A percentile compares a stretch with the other conserved stretches of the same genome.
These are phyloP conservation scores for Boletus pseudo-olivaceus DNA, from an alignment of 768 basidiomycete genomes.

Conservation along the genomic window DNA sequence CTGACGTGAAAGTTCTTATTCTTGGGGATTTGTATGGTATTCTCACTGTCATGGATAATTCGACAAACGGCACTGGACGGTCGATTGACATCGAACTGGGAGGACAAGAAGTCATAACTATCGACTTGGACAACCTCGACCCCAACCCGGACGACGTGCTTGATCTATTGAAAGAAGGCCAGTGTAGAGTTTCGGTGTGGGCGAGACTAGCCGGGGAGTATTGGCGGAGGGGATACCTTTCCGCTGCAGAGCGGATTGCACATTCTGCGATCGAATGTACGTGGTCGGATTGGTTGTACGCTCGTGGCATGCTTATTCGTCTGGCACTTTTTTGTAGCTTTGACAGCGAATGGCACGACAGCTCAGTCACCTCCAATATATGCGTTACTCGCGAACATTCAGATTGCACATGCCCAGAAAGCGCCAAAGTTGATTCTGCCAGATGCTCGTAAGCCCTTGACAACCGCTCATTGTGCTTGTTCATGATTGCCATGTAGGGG, in stretches of 20 bases:
- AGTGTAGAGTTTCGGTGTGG: conserved; percentile 74
- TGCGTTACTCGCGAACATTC: conserved; percentile 80
- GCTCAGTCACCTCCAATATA: conserved; percentile 68
- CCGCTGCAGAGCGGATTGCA: conserved; percentile 76
- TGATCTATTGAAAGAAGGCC: conserved; percentile 67
- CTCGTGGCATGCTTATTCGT: neutral
- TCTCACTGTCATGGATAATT: conserved; percentile 17
- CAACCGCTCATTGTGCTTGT: neutral
- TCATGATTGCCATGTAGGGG: conserved; percentile 39
- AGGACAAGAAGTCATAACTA: conserved; percentile 81
- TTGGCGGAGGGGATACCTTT: conserved; percentile 72
- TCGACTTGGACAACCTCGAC: conserved; percentile 86
- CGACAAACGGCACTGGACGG: conserved; percentile 15
- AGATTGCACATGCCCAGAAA: conserved; percentile 71
- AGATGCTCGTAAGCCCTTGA: conserved; percentile 59
- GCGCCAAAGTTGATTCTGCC: conserved; percentile 79
- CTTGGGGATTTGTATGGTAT: neutral
- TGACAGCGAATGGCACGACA: conserved; percentile 46
- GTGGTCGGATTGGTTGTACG: conserved; percentile 20
- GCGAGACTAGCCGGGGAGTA: conserved; percentile 84
- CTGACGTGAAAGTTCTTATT: neutral
- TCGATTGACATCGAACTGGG: conserved; percentile 76
- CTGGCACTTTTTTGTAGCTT: conserved; percentile 36
- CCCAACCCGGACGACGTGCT: conserved; percentile 72
- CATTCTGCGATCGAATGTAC: conserved; percentile 62